These are phyloP conservation scores for Prunus davidiana DNA, from an alignment of 306 rosid genomes.

Conservation along the genomic window DNA sequence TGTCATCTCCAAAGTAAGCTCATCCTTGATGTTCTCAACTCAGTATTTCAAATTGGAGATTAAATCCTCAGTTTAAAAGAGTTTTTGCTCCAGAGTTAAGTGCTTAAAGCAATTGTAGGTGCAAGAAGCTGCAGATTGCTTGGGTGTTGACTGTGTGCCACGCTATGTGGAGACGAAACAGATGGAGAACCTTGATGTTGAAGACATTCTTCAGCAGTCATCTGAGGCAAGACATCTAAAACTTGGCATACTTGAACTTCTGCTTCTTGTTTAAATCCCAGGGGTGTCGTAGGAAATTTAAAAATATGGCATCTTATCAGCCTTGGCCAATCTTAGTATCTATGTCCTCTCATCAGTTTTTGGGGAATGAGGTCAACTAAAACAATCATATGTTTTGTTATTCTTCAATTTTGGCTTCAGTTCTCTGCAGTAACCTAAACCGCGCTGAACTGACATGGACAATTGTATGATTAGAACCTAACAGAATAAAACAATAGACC, in stretches of 20 bases:
- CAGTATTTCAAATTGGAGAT: neutral
- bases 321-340: neutral
- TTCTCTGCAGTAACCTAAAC: too few species aligned
- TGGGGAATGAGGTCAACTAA: too few species aligned
- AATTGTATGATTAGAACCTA: too few species aligned
- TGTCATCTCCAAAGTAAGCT: constrained; percentile 66
- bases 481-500: neutral
- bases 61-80: neutral
- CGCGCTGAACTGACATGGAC: neutral
- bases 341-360: neutral
- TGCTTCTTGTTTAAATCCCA: neutral
- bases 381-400: neutral
- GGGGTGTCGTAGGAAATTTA: neutral
- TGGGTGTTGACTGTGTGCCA: constrained; percentile 91
- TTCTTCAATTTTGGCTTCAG: neutral
- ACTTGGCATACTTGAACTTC: neutral
- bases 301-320: neutral
- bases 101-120: constrained; percentile 41
- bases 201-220: constrained; percentile 42
- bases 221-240: constrained; percentile 49
- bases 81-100: constrained; percentile 16
- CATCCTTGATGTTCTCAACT: constrained; percentile 19
- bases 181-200: constrained; percentile 53
- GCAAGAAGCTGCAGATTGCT: constrained; percentile 95
- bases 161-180: constrained; percentile 80